Evolutionary conservation across 257 asterid genomes (phyloP), one percentile per base, ranked within the genome.

Genomic region (Parsonsia alboflavescens): DNA sequence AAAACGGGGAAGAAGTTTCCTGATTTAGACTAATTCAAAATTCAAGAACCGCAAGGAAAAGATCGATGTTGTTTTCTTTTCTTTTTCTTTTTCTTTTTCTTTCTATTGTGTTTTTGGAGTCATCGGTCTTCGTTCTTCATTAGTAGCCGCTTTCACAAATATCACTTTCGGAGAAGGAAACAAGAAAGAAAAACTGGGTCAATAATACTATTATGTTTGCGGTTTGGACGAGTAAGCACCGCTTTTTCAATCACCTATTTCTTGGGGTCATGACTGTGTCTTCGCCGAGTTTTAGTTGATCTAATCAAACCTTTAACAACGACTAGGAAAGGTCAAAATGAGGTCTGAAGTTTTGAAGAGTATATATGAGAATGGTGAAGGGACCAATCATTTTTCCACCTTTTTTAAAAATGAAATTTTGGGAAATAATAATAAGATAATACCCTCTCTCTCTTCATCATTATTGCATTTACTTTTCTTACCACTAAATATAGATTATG

Each of bases 1-100:
- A 17, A 65, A 19, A 65, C 2, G 42, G 36, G 36, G 21, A 54
- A 21, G 19, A 56, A 72, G 72, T 70, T 77, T 81, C 82, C 68
- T 73, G 73, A 77, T 57, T 82, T 82, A 73, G 85, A 82, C 76
- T 54, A 4, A 30, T 82, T 82, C 85, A 42, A 75, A 46, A 36
- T 39, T 21, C 19, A 59, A 26, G 41, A n/a, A 53, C 28, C 49
- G 52, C 19, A n/a, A 26, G 44, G 36, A 52, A 50, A 75, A 75
- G 52, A 3, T 33, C 39, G 39, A 33, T 33, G 39, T 33, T n/a
- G n/a, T n/a, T n/a, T n/a, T 33, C 39, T 3, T 33, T 33, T 33
- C 39, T 33, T 33, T 33, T 33, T 33, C 39, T 33, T n/a, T n/a
- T n/a, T n/a, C n/a, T n/a, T n/a, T n/a, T 1, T 33, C 39, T 33